Conservation (phyloP, 306 rosid species). For the Comarum palustre region DNA sequence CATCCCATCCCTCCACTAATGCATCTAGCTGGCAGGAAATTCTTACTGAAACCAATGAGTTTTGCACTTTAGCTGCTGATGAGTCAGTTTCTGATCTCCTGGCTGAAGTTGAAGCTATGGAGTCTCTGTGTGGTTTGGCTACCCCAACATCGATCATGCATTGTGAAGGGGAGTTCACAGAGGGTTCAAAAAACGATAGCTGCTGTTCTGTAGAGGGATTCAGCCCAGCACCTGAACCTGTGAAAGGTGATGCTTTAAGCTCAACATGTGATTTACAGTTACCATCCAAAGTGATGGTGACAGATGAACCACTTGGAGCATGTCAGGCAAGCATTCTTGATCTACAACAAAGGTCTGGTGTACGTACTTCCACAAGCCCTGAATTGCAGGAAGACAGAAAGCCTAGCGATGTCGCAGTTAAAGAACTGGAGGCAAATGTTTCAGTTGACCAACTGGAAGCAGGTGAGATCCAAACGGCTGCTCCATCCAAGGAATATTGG, state of each 20-base stretch:
- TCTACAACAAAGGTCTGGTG: slow-evolving; percentile 45
- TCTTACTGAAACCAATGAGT: slow-evolving; percentile 61
- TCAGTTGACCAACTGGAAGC: slow-evolving; percentile 56
- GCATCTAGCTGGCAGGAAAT: slow-evolving; percentile 70
- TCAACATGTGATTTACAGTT: slow-evolving; percentile 63
- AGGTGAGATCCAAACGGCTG: slow-evolving; percentile 36
- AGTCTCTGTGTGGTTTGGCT: slow-evolving; percentile 72
- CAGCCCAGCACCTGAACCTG: slow-evolving; percentile 68
- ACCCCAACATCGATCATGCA: slow-evolving; percentile 66
- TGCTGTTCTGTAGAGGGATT: slow-evolving; percentile 61
- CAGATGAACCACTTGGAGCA: slow-evolving; percentile 40
- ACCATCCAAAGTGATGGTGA: slow-evolving; percentile 41
- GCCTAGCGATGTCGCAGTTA: slow-evolving; percentile 46
- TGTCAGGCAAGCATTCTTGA: slow-evolving; percentile 41
- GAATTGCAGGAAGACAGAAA: slow-evolving; percentile 50
- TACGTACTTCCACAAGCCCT: slow-evolving; percentile 45
- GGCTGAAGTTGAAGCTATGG: slow-evolving; percentile 99
- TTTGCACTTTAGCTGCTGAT: slow-evolving; percentile 55
- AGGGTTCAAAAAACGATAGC: slow-evolving; percentile 66
- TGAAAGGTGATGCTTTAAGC: slow-evolving; percentile 79
- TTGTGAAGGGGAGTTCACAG: slow-evolving; percentile 56
- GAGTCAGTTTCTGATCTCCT: slow-evolving; percentile 93
- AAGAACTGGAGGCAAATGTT: slow-evolving; percentile 49
- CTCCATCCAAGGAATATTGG: slow-evolving; percentile 46
- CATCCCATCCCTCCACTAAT: slow-evolving; percentile 54